These are phyloP conservation scores for Tillandsia leiboldiana DNA, from an alignment of 176 grass and related monocot species.

Conservation along the genomic window DNA sequence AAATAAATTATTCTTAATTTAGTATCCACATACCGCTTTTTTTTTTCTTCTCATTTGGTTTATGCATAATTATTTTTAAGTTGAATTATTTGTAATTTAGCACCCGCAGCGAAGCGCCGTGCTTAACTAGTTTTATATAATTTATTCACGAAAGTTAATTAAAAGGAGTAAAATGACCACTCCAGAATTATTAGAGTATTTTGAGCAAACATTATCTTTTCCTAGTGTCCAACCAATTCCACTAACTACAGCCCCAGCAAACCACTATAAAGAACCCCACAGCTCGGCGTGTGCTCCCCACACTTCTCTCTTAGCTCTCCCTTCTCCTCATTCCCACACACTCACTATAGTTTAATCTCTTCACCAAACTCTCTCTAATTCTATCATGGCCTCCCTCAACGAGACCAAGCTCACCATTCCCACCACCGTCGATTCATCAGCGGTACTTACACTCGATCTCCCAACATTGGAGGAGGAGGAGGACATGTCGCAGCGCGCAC, in stretches of 20 bases:
- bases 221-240: background rate
- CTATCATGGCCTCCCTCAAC: conserved; percentile 15
- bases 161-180: background rate
- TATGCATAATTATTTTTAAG: too few species aligned
- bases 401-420: conserved; percentile 38
- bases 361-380: background rate
- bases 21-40: too few species aligned
- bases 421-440: background rate
- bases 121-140: too few species aligned
- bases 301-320: background rate
- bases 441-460: conserved; percentile 6
- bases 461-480: too few species aligned
- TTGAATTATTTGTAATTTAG: too few species aligned
- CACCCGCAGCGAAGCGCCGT: too few species aligned
- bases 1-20: too few species aligned
- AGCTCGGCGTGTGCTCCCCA: conserved; percentile 27
- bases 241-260: background rate
- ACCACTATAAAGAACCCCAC: conserved; percentile 15
- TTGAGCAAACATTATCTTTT: too few species aligned
- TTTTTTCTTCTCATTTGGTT: too few species aligned
- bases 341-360: background rate
- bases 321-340: background rate
- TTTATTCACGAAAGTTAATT: conserved; percentile 9
- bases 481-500: conserved; percentile 12
- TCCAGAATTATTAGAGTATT: background rate